Base-by-base conservation (phyloP, 2,329 filamentous ascomycete genomes). In the Cadophora sp. region DNA sequence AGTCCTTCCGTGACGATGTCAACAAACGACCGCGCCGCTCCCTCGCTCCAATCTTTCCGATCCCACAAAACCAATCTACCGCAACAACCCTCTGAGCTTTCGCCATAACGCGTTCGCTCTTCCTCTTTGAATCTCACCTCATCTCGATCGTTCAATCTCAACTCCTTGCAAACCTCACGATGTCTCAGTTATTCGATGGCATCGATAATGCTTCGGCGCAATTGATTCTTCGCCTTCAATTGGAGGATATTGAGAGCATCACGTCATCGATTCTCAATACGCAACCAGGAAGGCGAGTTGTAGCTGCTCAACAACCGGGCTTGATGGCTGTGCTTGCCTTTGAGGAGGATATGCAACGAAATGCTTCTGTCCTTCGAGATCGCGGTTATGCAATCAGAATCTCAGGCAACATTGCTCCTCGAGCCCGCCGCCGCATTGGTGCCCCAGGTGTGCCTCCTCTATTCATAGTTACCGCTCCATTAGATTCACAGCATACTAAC, bases 291-390 rank as follows among this genome's bases (percentile, higher is more conserved):
- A 59, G 65, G 20, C 20, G 45, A 3, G 39, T 16, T 13, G 50
- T 50, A 24, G 60, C 39, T 33, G 39, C 33, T 9, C 22, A 56
- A 3, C 33, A 43, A 8, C 64, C 64, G 50, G 58, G 43, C 5
- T 30, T 62, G 27, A n/a, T 65, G 16, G 68, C 68, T 9, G 62
- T 45, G 6, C 24, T 66, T 14, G 43, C 63, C 11, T 36, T 50
- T 9, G 65, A 62, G 33, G 58, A 66, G 14, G 70, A 72, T 39
- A 55, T 67, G 11, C 50, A 64, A 43, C 56, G 51, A 33, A 64
- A 18, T 9, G 30, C 48, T 27, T 20, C 36, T 18, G 14, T 62
- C 24, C 22, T 67, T 14, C 22, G 36, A 56, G 69, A 66, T 60
- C 59, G 59, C 24, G 2, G 36, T 16, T 30, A 8, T 18, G 39